Conservation (phyloP, 208 protist genomes). For the Leishmania aethiopica region DNA sequence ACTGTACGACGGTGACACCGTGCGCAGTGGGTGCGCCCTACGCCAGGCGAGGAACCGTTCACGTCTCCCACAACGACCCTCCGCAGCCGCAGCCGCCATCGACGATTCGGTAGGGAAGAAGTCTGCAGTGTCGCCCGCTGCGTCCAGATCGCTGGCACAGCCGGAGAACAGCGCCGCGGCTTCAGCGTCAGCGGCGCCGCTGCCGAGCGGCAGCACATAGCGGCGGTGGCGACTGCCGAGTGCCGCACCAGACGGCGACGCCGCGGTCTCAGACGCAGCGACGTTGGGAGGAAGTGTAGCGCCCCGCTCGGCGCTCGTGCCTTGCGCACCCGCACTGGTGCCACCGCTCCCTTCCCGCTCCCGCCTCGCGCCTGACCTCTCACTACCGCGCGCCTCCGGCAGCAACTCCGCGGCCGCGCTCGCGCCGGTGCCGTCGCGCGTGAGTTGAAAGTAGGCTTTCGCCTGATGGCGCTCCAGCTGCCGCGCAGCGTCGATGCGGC, state of each 20-base stretch:
- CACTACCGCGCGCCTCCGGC: not conserved
- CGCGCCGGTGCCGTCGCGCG: not conserved
- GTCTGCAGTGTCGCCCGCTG: not conserved
- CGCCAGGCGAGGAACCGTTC: constrained; percentile 71
- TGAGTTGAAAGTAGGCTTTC: constrained; percentile 37
- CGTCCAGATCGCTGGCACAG: too few species aligned
- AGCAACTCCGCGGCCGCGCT: not conserved
- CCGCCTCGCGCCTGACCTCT: not conserved
- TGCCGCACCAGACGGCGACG: not conserved
- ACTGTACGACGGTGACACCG: constrained; percentile 11
- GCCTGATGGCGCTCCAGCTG: constrained; percentile 50
- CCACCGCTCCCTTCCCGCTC: not conserved
- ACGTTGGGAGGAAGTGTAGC: not conserved
- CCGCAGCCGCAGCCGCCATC: constrained; percentile 10
- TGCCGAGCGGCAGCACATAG: constrained; percentile 9
- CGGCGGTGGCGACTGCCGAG: not conserved
- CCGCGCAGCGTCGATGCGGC: constrained; percentile 51
- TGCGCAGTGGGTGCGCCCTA: constrained; percentile 28
- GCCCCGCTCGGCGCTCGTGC: not conserved
- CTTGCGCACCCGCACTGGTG: not conserved
- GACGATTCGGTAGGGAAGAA: not conserved
- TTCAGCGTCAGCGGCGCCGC: not conserved
- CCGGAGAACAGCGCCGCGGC: not conserved
- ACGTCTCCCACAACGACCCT: constrained; percentile 32
- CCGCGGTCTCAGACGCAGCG: not conserved